Evolutionary conservation across 179 eudicot genomes (phyloP).

Genomic region (Spergularia azorica): DNA sequence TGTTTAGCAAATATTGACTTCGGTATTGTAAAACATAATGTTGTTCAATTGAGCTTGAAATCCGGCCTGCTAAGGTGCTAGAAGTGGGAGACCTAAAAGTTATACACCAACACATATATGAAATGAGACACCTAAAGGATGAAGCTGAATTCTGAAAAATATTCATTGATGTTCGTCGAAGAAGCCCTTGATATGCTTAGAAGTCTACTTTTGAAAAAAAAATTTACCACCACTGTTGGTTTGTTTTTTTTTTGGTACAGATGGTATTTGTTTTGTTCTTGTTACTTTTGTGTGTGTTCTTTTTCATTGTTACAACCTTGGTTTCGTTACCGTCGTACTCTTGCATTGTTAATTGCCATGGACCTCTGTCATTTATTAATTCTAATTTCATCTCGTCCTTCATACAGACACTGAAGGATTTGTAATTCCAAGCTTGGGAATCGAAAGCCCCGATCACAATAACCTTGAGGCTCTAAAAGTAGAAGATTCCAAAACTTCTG

Average conservation of each 20-base stretch:
- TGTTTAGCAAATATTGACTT: background rate
- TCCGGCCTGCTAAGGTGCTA: background rate
- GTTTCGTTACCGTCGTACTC: no score
- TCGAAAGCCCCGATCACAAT: conserved; percentile 48
- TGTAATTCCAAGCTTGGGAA: conserved; percentile 93
- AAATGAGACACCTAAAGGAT: background rate
- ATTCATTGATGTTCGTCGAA: background rate
- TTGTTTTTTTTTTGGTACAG: background rate
- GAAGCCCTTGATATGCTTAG: no score
- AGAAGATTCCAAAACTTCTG: conserved; percentile 46
- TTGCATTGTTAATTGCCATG: background rate
- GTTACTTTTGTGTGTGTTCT: background rate
- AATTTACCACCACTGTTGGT: no score
- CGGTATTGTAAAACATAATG: background rate
- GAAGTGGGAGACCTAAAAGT: background rate
- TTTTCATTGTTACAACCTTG: background rate
- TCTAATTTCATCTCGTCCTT: background rate
- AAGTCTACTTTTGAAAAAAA: no score
- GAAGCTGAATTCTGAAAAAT: background rate
- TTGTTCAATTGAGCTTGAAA: background rate
- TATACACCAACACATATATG: background rate
- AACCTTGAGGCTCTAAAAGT: conserved; percentile 36
- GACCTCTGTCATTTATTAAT: background rate
- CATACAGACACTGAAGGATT: conserved; percentile 80
- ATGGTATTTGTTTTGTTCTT: background rate